Conservation (phyloP, 1,284 basidiomycete genomes). For the Apiotrichum akiyoshidainum region DNA sequence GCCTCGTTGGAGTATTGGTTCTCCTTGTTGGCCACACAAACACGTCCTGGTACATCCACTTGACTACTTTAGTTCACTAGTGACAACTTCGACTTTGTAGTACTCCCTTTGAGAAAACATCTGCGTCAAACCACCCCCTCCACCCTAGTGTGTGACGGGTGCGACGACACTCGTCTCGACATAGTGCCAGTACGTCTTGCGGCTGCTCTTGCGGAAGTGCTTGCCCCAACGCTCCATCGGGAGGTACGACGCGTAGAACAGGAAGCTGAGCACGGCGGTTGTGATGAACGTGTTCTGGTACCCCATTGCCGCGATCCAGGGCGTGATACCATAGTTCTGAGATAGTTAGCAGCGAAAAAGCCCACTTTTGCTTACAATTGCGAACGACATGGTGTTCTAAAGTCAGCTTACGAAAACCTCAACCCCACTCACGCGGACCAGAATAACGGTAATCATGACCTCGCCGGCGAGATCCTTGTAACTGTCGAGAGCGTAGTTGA, state of each 20-base stretch:
- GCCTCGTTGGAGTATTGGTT: too few relatives aligned
- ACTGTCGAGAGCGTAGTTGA: constrained; percentile 32
- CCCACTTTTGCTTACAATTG: too few relatives aligned
- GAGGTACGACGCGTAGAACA: constrained; percentile 20
- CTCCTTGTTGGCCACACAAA: too few relatives aligned
- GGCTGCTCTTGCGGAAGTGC: constrained; percentile 12
- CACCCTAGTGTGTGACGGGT: constrained; percentile 9
- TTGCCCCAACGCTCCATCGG: constrained; percentile 23
- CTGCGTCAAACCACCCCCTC: too few relatives aligned
- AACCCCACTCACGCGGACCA: constrained; percentile 1
- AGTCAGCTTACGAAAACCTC: too few relatives aligned
- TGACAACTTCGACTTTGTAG: too few relatives aligned
- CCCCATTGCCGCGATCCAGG: constrained; percentile 23
- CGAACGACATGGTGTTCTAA: too few relatives aligned
- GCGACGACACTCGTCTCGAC: constrained; percentile 19
- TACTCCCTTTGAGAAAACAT: too few relatives aligned
- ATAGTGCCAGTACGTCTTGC: constrained; percentile 21
- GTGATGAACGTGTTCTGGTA: constrained; percentile 24
- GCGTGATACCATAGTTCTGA: not conserved
- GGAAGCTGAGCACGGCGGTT: constrained; percentile 21
- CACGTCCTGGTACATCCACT: too few relatives aligned
- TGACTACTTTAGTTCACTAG: too few relatives aligned
- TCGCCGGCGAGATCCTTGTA: constrained; percentile 33
- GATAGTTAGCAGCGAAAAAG: too few relatives aligned
- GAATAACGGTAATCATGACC: constrained; percentile 26